Base-by-base conservation (phyloP, 805 yeast genomes). In the Pichia nakasei region DNA sequence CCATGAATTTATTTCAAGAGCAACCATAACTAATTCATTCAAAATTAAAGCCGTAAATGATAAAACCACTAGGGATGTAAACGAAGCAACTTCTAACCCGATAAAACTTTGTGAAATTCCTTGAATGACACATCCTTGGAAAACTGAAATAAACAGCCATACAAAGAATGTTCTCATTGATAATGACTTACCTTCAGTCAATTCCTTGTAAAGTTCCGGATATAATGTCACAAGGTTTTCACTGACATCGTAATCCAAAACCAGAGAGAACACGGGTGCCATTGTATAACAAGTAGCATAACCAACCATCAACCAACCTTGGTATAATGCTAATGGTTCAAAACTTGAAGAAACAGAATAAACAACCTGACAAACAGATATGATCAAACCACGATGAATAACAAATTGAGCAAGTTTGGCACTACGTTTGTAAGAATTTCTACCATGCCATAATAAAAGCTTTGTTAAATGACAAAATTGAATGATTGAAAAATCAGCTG, bases 271-370 rank as follows among this genome's bases (percentile, higher is more conserved):
- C 2, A 93, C 97, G 0, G 99, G 99, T 45, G 91, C 88, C 99
- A 93, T 93, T 0, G 99, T 93, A 63, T 93, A 93, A 43, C 87
- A 74, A 0, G 99, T 93, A 2, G 97, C 95, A 64, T 93, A 93
- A 2, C 98, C 99, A 37, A 93, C 98, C 97, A 93, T 88, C 38
- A 93, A 70, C 82, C 95, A 91, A 3, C 99, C 99, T 60, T 93
- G 91, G 59, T 85, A 87, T 43, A 93, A 69, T 0, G 97, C 97
- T 48, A 93, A 69, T 1, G 99, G 99, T 61, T 89, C 97, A 60
- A 87, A 93, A 4, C 75, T 65, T 0, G 97, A 86, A 36, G 87
- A 75, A 13, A 91, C 75, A 2, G 97, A 88, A 61, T 76, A 93
- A 15, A 93, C 88, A 2, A 96, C 95, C 64, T 93, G 99, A 43